phyloP scores from a whole-genome alignment of 2,329 filamentous ascomycete species.

The Sporothrix dimorphospora region DNA sequence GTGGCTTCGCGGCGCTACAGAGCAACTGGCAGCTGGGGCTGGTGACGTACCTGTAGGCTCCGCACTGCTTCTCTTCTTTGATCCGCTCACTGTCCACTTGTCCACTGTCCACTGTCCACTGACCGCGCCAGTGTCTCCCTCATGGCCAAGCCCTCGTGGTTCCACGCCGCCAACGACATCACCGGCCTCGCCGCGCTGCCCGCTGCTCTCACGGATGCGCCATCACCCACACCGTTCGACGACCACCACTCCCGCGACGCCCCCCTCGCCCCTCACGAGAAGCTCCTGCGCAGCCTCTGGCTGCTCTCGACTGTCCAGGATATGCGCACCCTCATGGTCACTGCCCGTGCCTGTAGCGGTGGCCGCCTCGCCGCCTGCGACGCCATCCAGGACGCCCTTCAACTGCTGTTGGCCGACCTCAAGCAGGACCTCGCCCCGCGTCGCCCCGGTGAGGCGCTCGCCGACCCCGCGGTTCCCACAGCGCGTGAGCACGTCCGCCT shows the following conservation, averaged over 20 bases:
- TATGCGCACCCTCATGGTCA: conserved; percentile 27
- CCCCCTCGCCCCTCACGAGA: not conserved
- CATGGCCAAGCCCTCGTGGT: conserved; percentile 26
- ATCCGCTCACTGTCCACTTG: no score
- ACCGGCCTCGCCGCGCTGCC: conserved; percentile 19
- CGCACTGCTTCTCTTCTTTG: not conserved
- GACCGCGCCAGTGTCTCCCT: conserved; percentile 22
- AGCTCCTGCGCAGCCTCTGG: conserved; percentile 28
- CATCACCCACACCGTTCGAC: not conserved
- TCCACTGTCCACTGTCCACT: not conserved
- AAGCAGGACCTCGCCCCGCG: not conserved
- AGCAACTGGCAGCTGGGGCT: conserved; percentile 26
- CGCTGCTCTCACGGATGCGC: conserved; percentile 3
- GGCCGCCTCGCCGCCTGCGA: not conserved
- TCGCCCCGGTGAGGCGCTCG: not conserved
- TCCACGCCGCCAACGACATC: conserved; percentile 28
- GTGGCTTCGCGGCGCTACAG: conserved; percentile 15
- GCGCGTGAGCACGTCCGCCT: not conserved
- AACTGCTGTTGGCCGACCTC: conserved; percentile 7
- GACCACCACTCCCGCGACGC: not conserved
- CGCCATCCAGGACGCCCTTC: not conserved
- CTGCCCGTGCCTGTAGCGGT: not conserved
- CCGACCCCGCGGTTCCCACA: not conserved
- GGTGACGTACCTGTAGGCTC: conserved; percentile 21
- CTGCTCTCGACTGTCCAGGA: conserved; percentile 29